Conservation (phyloP, 2,329 filamentous ascomycete genomes). For the Fusarium setosum region DNA sequence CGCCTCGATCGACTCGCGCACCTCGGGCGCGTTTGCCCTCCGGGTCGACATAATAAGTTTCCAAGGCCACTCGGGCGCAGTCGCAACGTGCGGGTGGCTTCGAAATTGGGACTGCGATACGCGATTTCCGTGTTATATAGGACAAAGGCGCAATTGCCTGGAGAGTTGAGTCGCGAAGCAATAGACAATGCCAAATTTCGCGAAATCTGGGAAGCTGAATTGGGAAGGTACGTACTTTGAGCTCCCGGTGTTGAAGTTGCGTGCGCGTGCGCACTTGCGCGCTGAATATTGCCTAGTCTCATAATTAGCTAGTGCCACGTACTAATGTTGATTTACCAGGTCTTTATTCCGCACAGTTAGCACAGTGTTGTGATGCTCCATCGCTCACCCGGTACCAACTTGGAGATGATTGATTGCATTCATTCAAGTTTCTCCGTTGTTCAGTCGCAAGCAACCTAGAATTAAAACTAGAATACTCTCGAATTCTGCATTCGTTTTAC, state of each 20-base stretch:
- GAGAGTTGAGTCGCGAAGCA: slow-evolving; percentile 22
- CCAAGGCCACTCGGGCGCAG: slow-evolving; percentile 20
- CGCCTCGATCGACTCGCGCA: slow-evolving; percentile 64
- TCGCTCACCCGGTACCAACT: not conserved
- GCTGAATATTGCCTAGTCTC: not conserved
- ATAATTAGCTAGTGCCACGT: not conserved
- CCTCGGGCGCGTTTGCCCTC: slow-evolving; percentile 56
- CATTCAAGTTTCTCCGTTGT: not conserved
- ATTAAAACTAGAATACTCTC: not conserved
- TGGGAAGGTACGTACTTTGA: slow-evolving; percentile 22
- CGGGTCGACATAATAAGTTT: slow-evolving; percentile 50
- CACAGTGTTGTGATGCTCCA: slow-evolving; percentile 9
- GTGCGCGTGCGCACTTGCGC: slow-evolving; percentile 20
- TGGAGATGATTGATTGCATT: not conserved
- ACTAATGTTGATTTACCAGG: not conserved
- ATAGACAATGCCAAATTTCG: slow-evolving; percentile 32
- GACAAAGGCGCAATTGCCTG: slow-evolving; percentile 29
- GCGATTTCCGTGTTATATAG: not conserved
- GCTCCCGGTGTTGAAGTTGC: not conserved
- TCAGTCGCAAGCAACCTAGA: not conserved
- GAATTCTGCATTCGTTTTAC: not conserved
- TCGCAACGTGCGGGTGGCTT: slow-evolving; percentile 7
- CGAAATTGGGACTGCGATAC: not conserved
- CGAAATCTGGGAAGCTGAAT: slow-evolving; percentile 28
- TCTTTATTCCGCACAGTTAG: not conserved